Evolutionary conservation across 2,329 filamentous ascomycete species (phyloP).

Genomic region (Drechslera avenae): DNA sequence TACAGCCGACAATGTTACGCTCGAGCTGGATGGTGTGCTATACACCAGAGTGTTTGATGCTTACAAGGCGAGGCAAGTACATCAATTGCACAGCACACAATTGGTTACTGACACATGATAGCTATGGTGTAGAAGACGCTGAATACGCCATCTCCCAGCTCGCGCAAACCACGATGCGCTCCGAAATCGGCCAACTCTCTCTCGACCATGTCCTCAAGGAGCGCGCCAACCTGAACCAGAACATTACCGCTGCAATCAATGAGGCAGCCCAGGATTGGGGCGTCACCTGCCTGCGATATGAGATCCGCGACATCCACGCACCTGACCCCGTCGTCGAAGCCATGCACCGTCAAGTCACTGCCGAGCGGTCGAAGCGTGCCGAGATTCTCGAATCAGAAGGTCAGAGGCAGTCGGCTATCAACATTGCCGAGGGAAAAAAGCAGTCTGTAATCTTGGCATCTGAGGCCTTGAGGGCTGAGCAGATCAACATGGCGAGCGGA

Average conservation of each 20-base stretch:
- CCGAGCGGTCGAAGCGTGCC: constrained; percentile 94
- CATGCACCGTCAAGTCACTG: constrained; percentile 98
- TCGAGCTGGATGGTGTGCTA: constrained; percentile 93
- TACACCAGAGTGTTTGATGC: constrained; percentile 97
- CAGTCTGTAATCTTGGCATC: constrained; percentile 96
- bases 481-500: constrained; percentile 90
- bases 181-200: constrained; percentile 93
- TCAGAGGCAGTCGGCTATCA: constrained; percentile 96
- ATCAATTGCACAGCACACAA: not conserved
- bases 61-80: constrained; percentile 85
- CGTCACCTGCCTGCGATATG: constrained; percentile 92
- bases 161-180: constrained; percentile 98
- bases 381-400: constrained; percentile 98
- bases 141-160: constrained; percentile 98
- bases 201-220: constrained; percentile 98
- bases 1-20: constrained; percentile 95
- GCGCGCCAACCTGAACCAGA: constrained; percentile 91
- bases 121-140: constrained; percentile 97
- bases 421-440: constrained; percentile 97
- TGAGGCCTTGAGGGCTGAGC: constrained; percentile 85
- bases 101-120: constrained; percentile 47
- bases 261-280: constrained; percentile 97
- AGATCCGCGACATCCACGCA: constrained; percentile 97
- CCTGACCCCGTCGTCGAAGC: constrained; percentile 91
- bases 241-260: constrained; percentile 99